Conservation (phyloP, 495 filamentous ascomycete genomes). For the Pyronema omphalodes region DNA sequence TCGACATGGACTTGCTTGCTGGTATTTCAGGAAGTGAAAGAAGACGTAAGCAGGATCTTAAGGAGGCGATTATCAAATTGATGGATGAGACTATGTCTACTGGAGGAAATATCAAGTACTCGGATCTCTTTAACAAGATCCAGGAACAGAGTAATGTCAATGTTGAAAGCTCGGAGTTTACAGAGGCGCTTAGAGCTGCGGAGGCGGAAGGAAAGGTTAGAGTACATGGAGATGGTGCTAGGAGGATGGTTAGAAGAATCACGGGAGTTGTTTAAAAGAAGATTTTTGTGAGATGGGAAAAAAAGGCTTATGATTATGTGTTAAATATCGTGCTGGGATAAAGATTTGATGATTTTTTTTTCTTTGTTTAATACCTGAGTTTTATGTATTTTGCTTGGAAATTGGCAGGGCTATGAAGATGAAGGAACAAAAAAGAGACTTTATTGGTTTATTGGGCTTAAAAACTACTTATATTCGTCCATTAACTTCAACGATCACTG, state of each 20-base stretch:
- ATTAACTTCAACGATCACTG: too few species aligned
- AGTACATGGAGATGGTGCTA: constrained; percentile 66
- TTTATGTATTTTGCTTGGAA: background rate
- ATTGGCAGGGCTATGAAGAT: too few species aligned
- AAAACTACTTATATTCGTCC: too few species aligned
- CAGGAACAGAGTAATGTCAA: constrained; percentile 54
- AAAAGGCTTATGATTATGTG: background rate
- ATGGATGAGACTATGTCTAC: constrained; percentile 61
- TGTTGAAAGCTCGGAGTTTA: constrained; percentile 61
- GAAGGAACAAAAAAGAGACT: too few species aligned
- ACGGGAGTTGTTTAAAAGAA: constrained; percentile 31
- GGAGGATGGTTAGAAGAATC: constrained; percentile 66
- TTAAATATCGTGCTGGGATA: background rate
- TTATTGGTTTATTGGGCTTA: too few species aligned
- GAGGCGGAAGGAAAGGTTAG: constrained; percentile 73
- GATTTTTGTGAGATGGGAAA: background rate
- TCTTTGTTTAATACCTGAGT: background rate
- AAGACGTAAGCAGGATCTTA: constrained; percentile 62
- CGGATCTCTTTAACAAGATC: constrained; percentile 54
- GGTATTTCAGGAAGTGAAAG: constrained; percentile 73
- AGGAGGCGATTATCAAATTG: constrained; percentile 51
- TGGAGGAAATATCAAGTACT: constrained; percentile 52
- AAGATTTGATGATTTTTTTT: background rate
- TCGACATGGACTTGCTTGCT: constrained; percentile 91
- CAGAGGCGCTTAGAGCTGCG: constrained; percentile 54